Evolutionary conservation across 768 basidiomycete genomes (phyloP).

Genomic region (Calocera viscosa): DNA sequence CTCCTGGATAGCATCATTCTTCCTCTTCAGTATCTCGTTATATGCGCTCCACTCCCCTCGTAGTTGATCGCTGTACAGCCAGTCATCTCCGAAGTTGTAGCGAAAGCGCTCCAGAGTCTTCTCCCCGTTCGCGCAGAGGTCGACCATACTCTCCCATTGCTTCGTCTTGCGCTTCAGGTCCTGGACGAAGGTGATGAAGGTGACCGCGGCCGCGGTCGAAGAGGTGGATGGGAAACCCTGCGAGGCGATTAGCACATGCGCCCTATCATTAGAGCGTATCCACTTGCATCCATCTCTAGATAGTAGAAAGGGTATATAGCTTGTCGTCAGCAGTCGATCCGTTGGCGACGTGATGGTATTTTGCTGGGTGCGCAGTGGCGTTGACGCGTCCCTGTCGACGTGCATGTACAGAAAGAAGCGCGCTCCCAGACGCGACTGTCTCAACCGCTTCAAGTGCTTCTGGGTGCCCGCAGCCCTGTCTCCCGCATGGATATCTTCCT

Average conservation of each 20-base stretch:
- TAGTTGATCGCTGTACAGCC: conserved; percentile 96
- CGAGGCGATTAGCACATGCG: background rate
- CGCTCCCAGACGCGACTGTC: background rate
- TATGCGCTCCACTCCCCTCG: conserved; percentile 98
- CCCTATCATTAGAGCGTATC: background rate
- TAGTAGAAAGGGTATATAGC: background rate
- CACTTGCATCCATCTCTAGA: background rate
- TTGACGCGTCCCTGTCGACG: conserved; percentile 3
- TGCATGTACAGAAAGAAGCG: background rate
- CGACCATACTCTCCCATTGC: conserved; percentile 94
- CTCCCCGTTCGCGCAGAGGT: conserved; percentile 86
- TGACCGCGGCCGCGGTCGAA: conserved; percentile 95
- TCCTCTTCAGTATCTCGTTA: conserved; percentile 92
- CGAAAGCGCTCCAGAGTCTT: conserved; percentile 94
- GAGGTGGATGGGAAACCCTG: conserved; percentile 36
- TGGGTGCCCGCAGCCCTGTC: no score
- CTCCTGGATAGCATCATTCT: conserved; percentile 97
- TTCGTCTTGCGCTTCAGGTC: conserved; percentile 96
- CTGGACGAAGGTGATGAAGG: conserved; percentile 98
- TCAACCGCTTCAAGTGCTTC: background rate
- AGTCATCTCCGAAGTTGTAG: conserved; percentile 93
- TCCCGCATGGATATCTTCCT: no score
- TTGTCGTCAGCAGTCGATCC: background rate
- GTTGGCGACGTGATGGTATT: background rate
- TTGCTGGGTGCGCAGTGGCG: background rate